These are phyloP conservation scores for Penicillium rolfsii DNA, from an alignment of 2,329 filamentous ascomycete genomes.

Conservation along the genomic window DNA sequence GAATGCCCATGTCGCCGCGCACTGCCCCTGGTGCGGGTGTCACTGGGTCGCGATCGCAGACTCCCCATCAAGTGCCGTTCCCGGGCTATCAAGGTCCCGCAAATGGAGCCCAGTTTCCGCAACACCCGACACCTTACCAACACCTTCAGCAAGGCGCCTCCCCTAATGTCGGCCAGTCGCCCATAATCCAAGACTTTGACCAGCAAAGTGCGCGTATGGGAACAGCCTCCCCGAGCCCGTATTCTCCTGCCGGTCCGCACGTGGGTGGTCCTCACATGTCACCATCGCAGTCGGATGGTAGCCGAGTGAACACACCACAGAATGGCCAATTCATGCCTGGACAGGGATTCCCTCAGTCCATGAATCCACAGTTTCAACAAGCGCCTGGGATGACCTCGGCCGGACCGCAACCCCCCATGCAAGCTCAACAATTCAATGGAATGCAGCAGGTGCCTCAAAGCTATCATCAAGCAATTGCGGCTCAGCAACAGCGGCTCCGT, in stretches of 20 bases:
- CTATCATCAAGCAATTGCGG: slow-evolving; percentile 65
- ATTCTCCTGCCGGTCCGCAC: slow-evolving; percentile 75
- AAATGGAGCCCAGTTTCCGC: slow-evolving; percentile 62
- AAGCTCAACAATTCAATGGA: slow-evolving; percentile 53
- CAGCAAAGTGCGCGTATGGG: slow-evolving; percentile 76
- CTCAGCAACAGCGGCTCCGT: slow-evolving; percentile 72
- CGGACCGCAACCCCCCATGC: slow-evolving; percentile 47
- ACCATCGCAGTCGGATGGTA: slow-evolving; percentile 72
- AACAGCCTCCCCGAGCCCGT: slow-evolving; percentile 89
- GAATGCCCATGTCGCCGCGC: slow-evolving; percentile 77
- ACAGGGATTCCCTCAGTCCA: slow-evolving; percentile 45
- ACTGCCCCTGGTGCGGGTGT: slow-evolving; percentile 70
- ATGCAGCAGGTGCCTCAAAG: slow-evolving; percentile 49
- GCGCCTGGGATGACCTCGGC: slow-evolving; percentile 45
- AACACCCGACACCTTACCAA: slow-evolving; percentile 71
- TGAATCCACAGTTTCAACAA: slow-evolving; percentile 49
- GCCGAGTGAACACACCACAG: slow-evolving; percentile 69
- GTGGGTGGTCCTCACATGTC: slow-evolving; percentile 70
- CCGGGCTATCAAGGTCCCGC: slow-evolving; percentile 69
- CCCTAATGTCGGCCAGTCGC: slow-evolving; percentile 85
- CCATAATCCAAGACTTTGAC: slow-evolving; percentile 77
- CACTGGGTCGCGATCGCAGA: slow-evolving; percentile 86
- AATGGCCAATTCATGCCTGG: slow-evolving; percentile 68
- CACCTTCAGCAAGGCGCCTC: slow-evolving; percentile 82
- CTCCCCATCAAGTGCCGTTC: slow-evolving; percentile 77